Evolutionary conservation across 306 rosid species (phyloP), one percentile per base, ranked within the genome.

Genomic region (Amphicarpaea edgeworthii): DNA sequence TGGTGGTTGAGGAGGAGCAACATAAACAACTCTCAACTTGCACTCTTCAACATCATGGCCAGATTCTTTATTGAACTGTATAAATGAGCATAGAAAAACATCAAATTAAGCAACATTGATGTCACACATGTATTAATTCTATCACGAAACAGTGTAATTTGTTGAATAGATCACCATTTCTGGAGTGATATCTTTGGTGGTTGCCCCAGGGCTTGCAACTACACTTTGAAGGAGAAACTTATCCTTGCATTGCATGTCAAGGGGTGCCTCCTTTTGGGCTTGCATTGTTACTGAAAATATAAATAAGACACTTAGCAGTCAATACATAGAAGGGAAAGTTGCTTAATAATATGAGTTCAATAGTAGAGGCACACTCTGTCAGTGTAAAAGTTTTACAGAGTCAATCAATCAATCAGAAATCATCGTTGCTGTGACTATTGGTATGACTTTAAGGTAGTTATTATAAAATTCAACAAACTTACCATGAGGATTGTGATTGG

Each of bases 201-300:
- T 79, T 28, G 93, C 87, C 46, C 91, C 95, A 4, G 88, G 54
- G 46, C 66, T 79, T 16, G 93, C 84, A 19, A 85, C 86, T 1
- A 87, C 93, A 12, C 96, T 87, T 80, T 89, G 98, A 77, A 93
- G 96, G 62, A 93, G 91, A 85, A 93, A 93, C 88, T 93, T 93
- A 84, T 93, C 98, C 85, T 84, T 93, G 86, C 98, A 93, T 81
- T 90, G 96, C 97, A 90, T 83, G 70, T 93, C 97, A 28, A 77
- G 58, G 12, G 96, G 95, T 61, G 79, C 77, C 65, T 93, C 98
- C 88, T 90, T 93, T 57, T 93, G 98, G 0, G 96, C 97, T 89
- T 93, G 98, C 98, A 93, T 93, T 57, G 97, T 93, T 26, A 93
- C 98, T 93, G 79, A 66, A 75, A 63, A 58, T 38, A 43, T 50